Evolutionary conservation across 345 rosid genomes (phyloP).

Genomic region (Chamaenerion angustifolium): DNA sequence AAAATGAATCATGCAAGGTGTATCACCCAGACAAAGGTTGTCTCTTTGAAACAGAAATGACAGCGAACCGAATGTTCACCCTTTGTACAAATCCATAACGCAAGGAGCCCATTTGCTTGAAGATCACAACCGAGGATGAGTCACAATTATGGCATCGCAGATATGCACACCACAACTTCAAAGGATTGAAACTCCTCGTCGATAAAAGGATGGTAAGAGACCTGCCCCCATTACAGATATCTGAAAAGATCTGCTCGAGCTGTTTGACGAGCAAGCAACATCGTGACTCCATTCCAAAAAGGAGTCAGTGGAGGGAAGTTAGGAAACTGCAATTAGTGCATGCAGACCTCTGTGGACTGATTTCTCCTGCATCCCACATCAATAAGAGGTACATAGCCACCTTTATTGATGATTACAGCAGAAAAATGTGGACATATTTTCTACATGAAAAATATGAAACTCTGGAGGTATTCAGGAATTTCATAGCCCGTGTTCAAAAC

Average conservation of each 20-base stretch:
- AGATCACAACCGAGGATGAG: no score
- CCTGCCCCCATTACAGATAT: background rate
- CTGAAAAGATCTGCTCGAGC: background rate
- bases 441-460: background rate
- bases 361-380: background rate
- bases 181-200: background rate
- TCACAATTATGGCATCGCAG: background rate
- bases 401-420: background rate
- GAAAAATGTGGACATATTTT: background rate
- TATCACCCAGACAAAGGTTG: no score
- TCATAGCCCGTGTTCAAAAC: background rate
- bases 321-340: background rate
- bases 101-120: background rate
- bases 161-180: background rate
- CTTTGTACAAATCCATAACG: background rate
- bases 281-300: background rate
- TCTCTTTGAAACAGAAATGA: no score
- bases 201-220: background rate
- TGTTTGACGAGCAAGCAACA: conserved; percentile 1
- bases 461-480: background rate
- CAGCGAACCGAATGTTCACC: conserved; percentile 3
- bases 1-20: no score
- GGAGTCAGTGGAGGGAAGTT: background rate
- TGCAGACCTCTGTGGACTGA: background rate
- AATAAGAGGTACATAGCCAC: background rate